Evolutionary conservation across 768 basidiomycete species (phyloP).

Genomic region (Kwoniella newhampshirensis): DNA sequence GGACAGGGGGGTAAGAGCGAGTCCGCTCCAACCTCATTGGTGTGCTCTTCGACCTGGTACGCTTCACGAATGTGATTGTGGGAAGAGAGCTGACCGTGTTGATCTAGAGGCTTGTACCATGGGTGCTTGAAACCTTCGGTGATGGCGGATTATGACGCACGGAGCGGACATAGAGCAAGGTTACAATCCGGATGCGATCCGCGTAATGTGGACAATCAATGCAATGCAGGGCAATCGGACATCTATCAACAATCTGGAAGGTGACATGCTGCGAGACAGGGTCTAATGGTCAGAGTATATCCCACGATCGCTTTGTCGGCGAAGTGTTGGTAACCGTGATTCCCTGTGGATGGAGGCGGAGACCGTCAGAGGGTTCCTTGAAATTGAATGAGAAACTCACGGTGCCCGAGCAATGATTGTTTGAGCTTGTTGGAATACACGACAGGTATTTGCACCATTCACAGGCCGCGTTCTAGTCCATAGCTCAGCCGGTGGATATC

Average conservation of each 20-base stretch:
- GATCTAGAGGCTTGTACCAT: too few relatives aligned
- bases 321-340: constrained; percentile 24
- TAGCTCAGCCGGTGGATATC: too few relatives aligned
- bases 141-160: too few relatives aligned
- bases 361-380: not conserved
- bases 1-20: constrained; percentile 63
- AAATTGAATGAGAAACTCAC: constrained; percentile 26
- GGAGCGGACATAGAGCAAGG: too few relatives aligned
- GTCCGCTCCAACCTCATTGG: constrained; percentile 68
- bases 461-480: constrained; percentile 77
- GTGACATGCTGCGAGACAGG: too few relatives aligned
- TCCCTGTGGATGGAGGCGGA: constrained; percentile 24
- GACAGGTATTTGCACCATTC: constrained; percentile 82
- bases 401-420: constrained; percentile 54
- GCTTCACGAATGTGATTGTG: too few relatives aligned
- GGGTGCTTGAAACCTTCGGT: too few relatives aligned
- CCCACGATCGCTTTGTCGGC: constrained; percentile 24
- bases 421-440: constrained; percentile 71
- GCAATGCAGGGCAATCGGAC: too few relatives aligned
- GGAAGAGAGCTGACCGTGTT: too few relatives aligned
- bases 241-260: too few relatives aligned
- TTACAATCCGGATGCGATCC: too few relatives aligned
- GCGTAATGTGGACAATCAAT: too few relatives aligned
- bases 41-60: constrained; percentile 65
- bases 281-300: constrained; percentile 24